Base-by-base conservation (phyloP, 331 rosid genomes). In the Saraca asoca region DNA sequence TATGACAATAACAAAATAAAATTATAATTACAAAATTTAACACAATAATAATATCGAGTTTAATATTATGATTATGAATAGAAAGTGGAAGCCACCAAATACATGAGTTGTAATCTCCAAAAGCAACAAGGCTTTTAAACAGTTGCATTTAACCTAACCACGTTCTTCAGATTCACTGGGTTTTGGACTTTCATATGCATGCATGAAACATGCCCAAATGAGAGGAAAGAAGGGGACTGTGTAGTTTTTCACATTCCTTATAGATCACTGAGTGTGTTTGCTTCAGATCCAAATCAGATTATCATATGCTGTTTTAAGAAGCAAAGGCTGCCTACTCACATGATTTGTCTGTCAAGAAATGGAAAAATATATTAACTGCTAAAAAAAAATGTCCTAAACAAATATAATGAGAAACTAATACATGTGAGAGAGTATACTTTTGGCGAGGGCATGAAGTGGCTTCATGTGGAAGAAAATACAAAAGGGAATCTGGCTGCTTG, bases 201-300 rank as follows among this genome's bases (percentile, higher is more conserved):
- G 72, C 44, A 56, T 55, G 16, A 37, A 14, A 41, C 19, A 39
- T 10, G 24, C 51, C 51, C 52, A 49, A 51, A 50, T 24, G 34
- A 51, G 19, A 41, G 35, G 29, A 52, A 60, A 41, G 41, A 17
- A 20, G 38, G 59, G 20, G 56, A 60, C 63, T 5, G 29, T 35
- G 24, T 10, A 44, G 12, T 55, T 33, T 42, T 62, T 24, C 58
- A 54, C 49, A 55, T 41, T 55, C 50, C 38, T 29, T 41, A 12
- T n/a, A n/a, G n/a, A n/a, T n/a, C n/a, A n/a, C n/a, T n/a, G n/a
- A n/a, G 7, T 4, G 44, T 29, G 62, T 45, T 73, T 62, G 76
- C 72, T 61, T 57, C 18, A 52, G 82, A 72, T 84, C 80, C 80
- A 75, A 57, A 18, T 29, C 55, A 53, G 42, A 60, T 72, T 43